Base-by-base conservation (phyloP, 768 basidiomycete genomes). In the Phallus indusiatus region DNA sequence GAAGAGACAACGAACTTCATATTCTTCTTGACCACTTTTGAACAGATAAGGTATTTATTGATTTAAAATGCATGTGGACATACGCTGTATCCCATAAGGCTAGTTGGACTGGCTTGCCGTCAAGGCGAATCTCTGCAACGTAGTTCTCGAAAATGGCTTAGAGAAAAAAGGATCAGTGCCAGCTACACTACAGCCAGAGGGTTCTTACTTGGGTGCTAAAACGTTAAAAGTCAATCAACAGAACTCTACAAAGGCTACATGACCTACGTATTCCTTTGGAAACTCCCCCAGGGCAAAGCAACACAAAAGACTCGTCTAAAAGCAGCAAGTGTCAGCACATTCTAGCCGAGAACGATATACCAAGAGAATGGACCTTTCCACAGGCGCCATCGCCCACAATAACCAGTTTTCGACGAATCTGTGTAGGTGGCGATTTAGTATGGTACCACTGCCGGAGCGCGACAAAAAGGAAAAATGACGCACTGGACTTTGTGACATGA, bases 31-130 rank as follows among this genome's bases (percentile, higher is more conserved):
- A 50, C 95, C 94, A 67, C 94, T 96, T 69, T 54, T 2, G 22
- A 42, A 10, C 11, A 42, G 14, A 14, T 33, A 34, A 54, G 54
- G 12, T 34, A 37, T 22, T 24, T 35, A 62, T 42, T 8, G 54
- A 6, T 20, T 16, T 28, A 35, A 36, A 17, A 22, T 24, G 59
- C 17, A 36, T 47, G 10, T 54, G 20, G 11, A 85, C 90, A 73
- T 71, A 96, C 94, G 96, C 96, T 56, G 96, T 98, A 80, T 99
- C 96, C 96, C 96, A 98, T 48, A 98, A 74, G 47, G 96, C 95
- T 60, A 98, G 74, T 71, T 98, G 94, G 17, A 99, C 92, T 37
- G 94, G 91, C 73, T 98, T 98, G 64, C 94, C 94, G 72, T 99
- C 96, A 55, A 99, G 78, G 65, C 92, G 80, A 67, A 99, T 97